Evolutionary conservation across 805 yeast genomes (phyloP).

Genomic region (Saccharomyces cerevisiae): DNA sequence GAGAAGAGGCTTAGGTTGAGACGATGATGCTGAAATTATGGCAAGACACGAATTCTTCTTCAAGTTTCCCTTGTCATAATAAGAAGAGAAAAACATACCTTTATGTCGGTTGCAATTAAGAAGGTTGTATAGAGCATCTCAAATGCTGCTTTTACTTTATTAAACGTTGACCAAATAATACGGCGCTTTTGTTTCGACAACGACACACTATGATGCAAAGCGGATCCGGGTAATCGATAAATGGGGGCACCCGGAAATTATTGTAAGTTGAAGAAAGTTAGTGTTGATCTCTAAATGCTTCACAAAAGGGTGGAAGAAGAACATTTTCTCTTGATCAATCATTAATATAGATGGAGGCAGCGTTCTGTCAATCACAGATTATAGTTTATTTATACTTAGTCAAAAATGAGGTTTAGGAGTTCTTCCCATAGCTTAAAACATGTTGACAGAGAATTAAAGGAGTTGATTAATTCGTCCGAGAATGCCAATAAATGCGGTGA

Average conservation of each 20-base stretch:
- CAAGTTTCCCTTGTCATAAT: too few species aligned
- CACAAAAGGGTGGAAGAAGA: not conserved
- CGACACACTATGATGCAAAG: not conserved
- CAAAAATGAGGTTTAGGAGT: slow-evolving; percentile 7
- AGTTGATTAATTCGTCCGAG: slow-evolving; percentile 47
- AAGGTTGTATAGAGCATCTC: not conserved
- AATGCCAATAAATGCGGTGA: slow-evolving; percentile 75
- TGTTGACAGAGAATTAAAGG: slow-evolving; percentile 44
- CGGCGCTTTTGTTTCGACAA: not conserved
- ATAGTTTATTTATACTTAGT: not conserved
- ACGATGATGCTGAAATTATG: too few species aligned
- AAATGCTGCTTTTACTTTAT: not conserved
- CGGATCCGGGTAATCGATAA: not conserved
- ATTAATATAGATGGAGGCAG: not conserved
- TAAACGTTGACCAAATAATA: not conserved
- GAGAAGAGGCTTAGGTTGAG: not conserved
- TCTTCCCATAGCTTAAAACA: slow-evolving; percentile 6
- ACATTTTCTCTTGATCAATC: not conserved
- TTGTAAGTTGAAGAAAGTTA: not conserved
- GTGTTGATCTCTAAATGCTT: not conserved
- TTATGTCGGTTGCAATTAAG: not conserved
- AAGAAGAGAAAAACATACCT: too few species aligned
- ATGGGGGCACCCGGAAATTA: not conserved
- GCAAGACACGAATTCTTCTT: too few species aligned
- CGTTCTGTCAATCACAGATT: not conserved